Evolutionary conservation across 257 asterid genomes (phyloP), one percentile per base, ranked within the genome.

Genomic region (Forsythia suspensa): DNA sequence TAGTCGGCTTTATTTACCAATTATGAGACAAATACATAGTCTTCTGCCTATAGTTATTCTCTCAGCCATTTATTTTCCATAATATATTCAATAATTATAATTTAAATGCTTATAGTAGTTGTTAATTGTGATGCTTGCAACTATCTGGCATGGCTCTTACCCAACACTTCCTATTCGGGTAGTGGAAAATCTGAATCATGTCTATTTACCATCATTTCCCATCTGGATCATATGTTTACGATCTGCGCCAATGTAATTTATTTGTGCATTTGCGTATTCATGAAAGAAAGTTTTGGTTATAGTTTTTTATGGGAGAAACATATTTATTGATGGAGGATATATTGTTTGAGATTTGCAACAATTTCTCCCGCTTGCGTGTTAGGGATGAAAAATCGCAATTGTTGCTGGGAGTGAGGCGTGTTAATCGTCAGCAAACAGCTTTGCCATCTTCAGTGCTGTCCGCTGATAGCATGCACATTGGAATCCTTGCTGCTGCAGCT

Each of bases 391-490:
- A 91, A 80, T 93, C 97, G 1, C 97, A 95, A 73, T 80, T 95
- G 46, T 34, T 95, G 91, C 78, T 95, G 74, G 99, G 99, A 71
- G 97, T 93, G 86, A 88, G 99, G 84, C 98, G 97, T 37, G 94
- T 89, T 40, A 93, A 89, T 76, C 97, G 98, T 48, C 99, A 93
- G 89, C 97, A 87, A 78, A 85, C 97, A 34, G 79, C 91, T 34
- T 77, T 95, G 82, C 97, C 98, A 7, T 95, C 99, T 80, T 95
- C 99, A 0, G 99, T 95, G 61, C 88, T 95, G 67, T 95, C 99
- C 29, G 95, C 97, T n/a, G 99, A 95, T 80, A 93, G 99, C 86
- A 95, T 95, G 99, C 99, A 95, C 84, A 93, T 95, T 21, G 99
- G 99, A 74, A 95, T 95, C 74, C 97, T 95, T 70, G 99, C 99